These are phyloP conservation scores for Trematosphaeria pertusa DNA, from an alignment of 2,329 filamentous ascomycete genomes.

Conservation along the genomic window DNA sequence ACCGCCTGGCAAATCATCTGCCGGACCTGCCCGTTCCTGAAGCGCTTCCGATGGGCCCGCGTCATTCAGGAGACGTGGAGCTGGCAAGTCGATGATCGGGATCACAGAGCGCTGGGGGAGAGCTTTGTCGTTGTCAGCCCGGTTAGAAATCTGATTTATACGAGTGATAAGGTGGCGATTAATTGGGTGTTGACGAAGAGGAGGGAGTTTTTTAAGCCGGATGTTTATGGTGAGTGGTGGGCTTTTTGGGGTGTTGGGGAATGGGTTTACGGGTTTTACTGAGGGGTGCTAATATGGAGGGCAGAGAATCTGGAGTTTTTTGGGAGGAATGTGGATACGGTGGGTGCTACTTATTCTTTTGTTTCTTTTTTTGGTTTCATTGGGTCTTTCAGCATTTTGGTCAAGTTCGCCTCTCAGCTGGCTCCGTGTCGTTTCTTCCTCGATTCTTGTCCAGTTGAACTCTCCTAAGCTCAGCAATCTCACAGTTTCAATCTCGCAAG, in stretches of 20 bases:
- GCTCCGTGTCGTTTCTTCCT: too few relatives aligned
- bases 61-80: constrained; percentile 21
- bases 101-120: constrained; percentile 20
- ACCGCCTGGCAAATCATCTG: constrained; percentile 17
- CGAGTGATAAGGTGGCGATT: constrained; percentile 22
- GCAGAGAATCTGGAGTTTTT: constrained; percentile 24
- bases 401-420: too few relatives aligned
- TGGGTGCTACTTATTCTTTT: constrained; percentile 20
- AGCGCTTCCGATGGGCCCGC: constrained; percentile 20
- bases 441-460: not conserved
- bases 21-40: not conserved
- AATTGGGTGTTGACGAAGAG: constrained; percentile 20
- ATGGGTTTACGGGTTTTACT: not conserved
- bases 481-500: too few relatives aligned
- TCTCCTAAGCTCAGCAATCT: not conserved
- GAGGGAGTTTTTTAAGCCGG: constrained; percentile 31
- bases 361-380: too few relatives aligned
- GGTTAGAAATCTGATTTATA: constrained; percentile 19
- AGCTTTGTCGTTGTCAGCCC: constrained; percentile 26
- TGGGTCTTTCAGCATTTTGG: too few relatives aligned
- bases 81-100: constrained; percentile 21
- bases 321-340: constrained; percentile 30
- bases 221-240: constrained; percentile 25
- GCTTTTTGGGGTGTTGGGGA: too few relatives aligned
- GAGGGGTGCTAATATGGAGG: not conserved